Conservation (phyloP, 768 basidiomycete genomes). For the Rickenella mellea region DNA sequence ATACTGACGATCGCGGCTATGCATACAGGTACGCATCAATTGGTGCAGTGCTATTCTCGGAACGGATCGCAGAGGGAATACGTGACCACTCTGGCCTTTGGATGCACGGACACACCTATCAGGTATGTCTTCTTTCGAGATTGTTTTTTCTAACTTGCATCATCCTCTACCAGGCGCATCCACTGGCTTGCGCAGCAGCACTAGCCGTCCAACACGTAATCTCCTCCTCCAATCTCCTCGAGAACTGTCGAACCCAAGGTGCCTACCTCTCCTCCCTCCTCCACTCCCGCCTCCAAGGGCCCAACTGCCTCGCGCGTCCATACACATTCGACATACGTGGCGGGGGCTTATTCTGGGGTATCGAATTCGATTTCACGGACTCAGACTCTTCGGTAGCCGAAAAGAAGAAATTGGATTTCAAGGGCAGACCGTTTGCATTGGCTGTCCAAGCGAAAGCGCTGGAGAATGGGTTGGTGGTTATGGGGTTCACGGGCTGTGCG, state of each 20-base stretch:
- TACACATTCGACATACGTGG: conserved; percentile 77
- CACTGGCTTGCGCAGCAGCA: conserved; percentile 67
- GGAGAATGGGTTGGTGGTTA: conserved; percentile 56
- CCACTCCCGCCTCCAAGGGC: conserved; percentile 39
- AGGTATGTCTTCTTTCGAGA: conserved; percentile 30
- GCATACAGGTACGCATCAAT: conserved; percentile 62
- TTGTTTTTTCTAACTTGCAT: neutral
- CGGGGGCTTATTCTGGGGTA: conserved; percentile 72
- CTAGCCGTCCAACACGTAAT: conserved; percentile 77
- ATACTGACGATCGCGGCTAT: conserved; percentile 2
- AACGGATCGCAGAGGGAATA: conserved; percentile 62
- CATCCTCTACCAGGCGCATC: conserved; percentile 43
- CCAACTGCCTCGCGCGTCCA: conserved; percentile 49
- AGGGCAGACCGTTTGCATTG: conserved; percentile 50
- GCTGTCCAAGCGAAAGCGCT: conserved; percentile 62
- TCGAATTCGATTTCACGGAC: conserved; percentile 68
- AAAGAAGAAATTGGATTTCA: conserved; percentile 36
- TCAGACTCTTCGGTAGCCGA: too few species aligned
- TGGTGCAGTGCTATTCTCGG: conserved; percentile 71
- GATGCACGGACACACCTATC: conserved; percentile 85
- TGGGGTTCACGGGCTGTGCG: conserved; percentile 67
- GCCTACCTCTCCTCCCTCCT: conserved; percentile 49
- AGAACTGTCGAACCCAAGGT: conserved; percentile 51
- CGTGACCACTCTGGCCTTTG: conserved; percentile 58
- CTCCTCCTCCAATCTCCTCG: conserved; percentile 57